These are phyloP conservation scores for Alternaria consortialis DNA, from an alignment of 2,329 filamentous ascomycete species.

Conservation along the genomic window DNA sequence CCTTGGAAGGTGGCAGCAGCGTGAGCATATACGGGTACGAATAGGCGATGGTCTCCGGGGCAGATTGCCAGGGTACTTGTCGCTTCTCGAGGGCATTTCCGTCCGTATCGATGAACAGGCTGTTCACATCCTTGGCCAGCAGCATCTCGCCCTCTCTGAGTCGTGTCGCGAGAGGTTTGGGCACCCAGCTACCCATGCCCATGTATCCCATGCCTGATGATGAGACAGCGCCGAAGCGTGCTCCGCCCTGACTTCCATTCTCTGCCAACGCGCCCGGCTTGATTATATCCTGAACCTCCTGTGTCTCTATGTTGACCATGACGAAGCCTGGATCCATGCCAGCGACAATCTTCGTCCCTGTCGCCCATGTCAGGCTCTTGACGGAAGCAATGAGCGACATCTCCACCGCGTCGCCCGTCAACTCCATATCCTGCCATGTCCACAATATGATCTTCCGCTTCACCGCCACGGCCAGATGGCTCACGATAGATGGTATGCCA, in stretches of 20 bases:
- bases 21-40: conserved; percentile 96
- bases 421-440: conserved; percentile 96
- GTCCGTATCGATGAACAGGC: conserved; percentile 84
- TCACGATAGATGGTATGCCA: conserved; percentile 91
- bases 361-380: conserved; percentile 90
- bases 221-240: conserved; percentile 82
- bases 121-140: conserved; percentile 97
- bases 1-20: conserved; percentile 82
- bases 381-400: conserved; percentile 83
- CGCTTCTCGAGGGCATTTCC: conserved; percentile 83
- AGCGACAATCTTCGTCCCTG: conserved; percentile 83
- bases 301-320: conserved; percentile 82
- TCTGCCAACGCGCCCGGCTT: conserved; percentile 77
- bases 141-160: conserved; percentile 85
- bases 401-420: conserved; percentile 76
- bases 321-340: conserved; percentile 93
- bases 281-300: conserved; percentile 78
- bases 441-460: conserved; percentile 90
- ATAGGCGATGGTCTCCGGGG: conserved; percentile 91
- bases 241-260: conserved; percentile 69
- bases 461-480: conserved; percentile 87
- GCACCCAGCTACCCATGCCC: conserved; percentile 89
- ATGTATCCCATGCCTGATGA: conserved; percentile 95
- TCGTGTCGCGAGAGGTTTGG: conserved; percentile 85
- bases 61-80: conserved; percentile 89